Conservation (phyloP, 2,329 filamentous ascomycete genomes). For the Aspergillus caelatus region DNA sequence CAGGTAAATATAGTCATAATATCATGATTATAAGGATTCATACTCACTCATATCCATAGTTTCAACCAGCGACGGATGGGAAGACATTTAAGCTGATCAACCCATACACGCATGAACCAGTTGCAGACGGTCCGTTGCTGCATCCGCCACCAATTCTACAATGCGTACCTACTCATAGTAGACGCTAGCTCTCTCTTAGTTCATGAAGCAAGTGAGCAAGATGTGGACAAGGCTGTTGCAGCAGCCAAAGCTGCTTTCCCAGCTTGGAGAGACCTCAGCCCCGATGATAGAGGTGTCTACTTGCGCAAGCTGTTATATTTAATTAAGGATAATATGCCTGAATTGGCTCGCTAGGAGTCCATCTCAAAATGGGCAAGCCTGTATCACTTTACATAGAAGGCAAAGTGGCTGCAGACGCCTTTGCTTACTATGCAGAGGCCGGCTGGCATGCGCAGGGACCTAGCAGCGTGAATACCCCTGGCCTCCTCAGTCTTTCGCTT, state of each 20-base stretch:
- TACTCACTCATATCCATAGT: constrained; percentile 18
- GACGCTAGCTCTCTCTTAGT: constrained; percentile 22
- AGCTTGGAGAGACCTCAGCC: constrained; percentile 41
- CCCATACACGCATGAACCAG: constrained; percentile 31
- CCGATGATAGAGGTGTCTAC: constrained; percentile 32
- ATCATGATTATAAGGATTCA: background rate
- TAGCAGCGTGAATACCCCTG: constrained; percentile 34
- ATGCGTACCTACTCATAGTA: background rate
- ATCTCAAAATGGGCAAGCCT: constrained; percentile 40
- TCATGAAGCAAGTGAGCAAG: constrained; percentile 34
- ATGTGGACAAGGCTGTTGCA: constrained; percentile 40
- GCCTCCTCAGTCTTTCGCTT: constrained; percentile 30
- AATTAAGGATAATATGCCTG: constrained; percentile 31
- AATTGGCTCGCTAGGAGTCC: constrained; percentile 40
- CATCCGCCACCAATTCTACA: background rate
- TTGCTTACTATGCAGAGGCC: constrained; percentile 32
- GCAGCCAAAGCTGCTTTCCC: constrained; percentile 43
- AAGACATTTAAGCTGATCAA: constrained; percentile 35
- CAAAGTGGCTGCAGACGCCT: constrained; percentile 20
- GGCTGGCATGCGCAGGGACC: constrained; percentile 34
- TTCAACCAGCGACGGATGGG: constrained; percentile 29
- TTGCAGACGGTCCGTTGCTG: constrained; percentile 28
- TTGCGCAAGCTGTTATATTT: constrained; percentile 37
- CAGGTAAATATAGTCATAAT: constrained; percentile 24
- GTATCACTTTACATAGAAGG: constrained; percentile 33